Evolutionary conservation across 495 filamentous ascomycete species (phyloP).

Genomic region (Tetracladium setigerum): DNA sequence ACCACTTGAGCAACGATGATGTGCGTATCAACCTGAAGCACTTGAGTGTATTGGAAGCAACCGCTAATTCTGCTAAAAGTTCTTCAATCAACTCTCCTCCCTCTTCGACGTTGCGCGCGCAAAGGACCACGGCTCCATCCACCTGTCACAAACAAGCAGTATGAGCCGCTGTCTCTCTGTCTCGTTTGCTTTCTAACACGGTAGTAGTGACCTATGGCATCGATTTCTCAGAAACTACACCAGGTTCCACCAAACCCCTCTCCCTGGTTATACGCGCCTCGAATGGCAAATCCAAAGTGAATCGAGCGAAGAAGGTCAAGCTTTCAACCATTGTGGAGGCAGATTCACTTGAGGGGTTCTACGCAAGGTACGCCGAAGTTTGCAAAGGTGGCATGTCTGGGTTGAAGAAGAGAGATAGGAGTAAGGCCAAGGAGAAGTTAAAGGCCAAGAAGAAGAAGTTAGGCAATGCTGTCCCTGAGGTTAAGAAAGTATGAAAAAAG

Average conservation of each 20-base stretch:
- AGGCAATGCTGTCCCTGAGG: conserved; percentile 16
- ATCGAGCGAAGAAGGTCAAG: conserved; percentile 59
- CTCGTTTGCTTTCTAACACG: conserved; percentile 14
- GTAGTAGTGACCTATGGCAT: conserved; percentile 26
- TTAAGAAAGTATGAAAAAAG: conserved; percentile 7
- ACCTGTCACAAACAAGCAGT: conserved; percentile 80
- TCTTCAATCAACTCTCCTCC: conserved; percentile 70
- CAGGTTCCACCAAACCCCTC: conserved; percentile 38
- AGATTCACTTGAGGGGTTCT: conserved; percentile 72
- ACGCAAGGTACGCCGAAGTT: conserved; percentile 78
- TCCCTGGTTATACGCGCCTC: conserved; percentile 80
- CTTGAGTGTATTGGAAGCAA: conserved; percentile 11
- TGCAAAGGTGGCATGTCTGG: conserved; percentile 83
- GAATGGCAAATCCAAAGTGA: conserved; percentile 56
- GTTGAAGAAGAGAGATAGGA: conserved; percentile 89
- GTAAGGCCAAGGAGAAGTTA: conserved; percentile 68
- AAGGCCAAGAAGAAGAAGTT: conserved; percentile 64
- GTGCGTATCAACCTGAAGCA: conserved; percentile 30
- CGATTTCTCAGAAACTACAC: conserved; percentile 11
- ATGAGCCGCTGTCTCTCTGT: conserved; percentile 15
- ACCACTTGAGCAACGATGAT: conserved; percentile 66
- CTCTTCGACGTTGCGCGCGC: conserved; percentile 65
- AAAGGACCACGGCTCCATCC: conserved; percentile 68
- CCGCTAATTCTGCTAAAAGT: conserved; percentile 43
- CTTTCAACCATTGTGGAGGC: conserved; percentile 76